Evolutionary conservation across 192 early-diverging fungal genomes (phyloP).

Genomic region (Glomus cerebriforme): DNA sequence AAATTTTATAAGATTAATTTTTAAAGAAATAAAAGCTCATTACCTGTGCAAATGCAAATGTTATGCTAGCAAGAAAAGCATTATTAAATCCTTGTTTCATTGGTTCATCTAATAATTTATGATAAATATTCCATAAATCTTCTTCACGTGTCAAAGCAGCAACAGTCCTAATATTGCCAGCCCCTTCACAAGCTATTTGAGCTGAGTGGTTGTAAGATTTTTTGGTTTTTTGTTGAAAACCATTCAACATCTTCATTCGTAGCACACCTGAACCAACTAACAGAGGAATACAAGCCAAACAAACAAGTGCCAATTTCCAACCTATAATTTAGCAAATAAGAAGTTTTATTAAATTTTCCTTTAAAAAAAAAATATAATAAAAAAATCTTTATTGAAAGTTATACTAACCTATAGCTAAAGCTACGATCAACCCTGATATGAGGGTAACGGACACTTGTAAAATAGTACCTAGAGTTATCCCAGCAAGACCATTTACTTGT

Average conservation of each 20-base stretch:
- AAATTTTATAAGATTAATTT: too few relatives aligned
- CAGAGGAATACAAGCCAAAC: conserved; percentile 69
- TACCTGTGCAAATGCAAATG: conserved; percentile 49
- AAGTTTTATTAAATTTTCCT: background rate
- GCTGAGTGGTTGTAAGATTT: conserved; percentile 68
- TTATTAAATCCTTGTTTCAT: conserved; percentile 42
- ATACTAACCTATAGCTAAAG: conserved; percentile 40
- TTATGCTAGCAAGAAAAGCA: conserved; percentile 39
- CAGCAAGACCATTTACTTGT: conserved; percentile 39
- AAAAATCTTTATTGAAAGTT: background rate
- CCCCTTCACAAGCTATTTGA: conserved; percentile 73
- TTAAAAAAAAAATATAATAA: background rate
- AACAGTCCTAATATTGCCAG: conserved; percentile 77
- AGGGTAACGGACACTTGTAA: conserved; percentile 37
- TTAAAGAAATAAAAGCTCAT: background rate
- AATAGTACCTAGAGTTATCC: conserved; percentile 29
- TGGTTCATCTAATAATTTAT: conserved; percentile 45
- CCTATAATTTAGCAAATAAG: conserved; percentile 14
- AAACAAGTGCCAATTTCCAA: conserved; percentile 63
- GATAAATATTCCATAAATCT: conserved; percentile 47
- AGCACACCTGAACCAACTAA: conserved; percentile 62
- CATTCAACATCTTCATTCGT: conserved; percentile 56
- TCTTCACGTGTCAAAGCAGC: conserved; percentile 59
- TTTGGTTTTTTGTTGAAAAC: conserved; percentile 53
- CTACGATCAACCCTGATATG: conserved; percentile 39